Base-by-base conservation (phyloP, 768 basidiomycete genomes). In the Mrakia frigida region DNA sequence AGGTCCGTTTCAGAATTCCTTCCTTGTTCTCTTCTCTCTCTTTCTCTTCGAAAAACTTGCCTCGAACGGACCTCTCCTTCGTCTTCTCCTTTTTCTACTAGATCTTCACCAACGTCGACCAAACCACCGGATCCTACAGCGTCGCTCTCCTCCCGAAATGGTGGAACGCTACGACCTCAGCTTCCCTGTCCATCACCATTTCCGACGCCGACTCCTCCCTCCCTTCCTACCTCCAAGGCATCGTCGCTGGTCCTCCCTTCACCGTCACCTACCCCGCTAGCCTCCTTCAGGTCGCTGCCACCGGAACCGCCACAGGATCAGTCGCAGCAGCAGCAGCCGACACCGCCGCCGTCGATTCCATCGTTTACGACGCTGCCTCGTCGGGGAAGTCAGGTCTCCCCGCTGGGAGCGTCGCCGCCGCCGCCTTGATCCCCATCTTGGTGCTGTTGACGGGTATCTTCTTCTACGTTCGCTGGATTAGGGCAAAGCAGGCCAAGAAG, bases 401-500 rank as follows among this genome's bases (percentile, higher is more conserved):
- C 23, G 68, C 74, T 3, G 74, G 74, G 25, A 70, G 43, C 68
- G 68, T 75, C 41, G 68, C 68, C 23, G 74, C 65, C 28, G 74
- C 74, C 31, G 74, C 67, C 41, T 56, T 75, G 37, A 60, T 75
- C 56, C 74, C 71, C 18, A 31, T 77, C 25, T 60, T 56, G 37
- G 46, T 73, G 60, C 41, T 77, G 33, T 39, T 65, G 23, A 50
- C 50, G 39, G 75, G 56, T 11, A 59, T 73, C n/a, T n/a, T 50
- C 6, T 70, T 77, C 31, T 77, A 77, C 70, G 53, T 77, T 10
- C 39, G 59, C 6, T 70, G 50, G 43, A 60, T 65, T 16, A 70
- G 75, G 35, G 6, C 56, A 14, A 77, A 73, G 71, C 70, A 77
- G 71, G 33, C 46, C 33, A 77, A 77, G 70, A 73, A 77, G 75